Percentiles rank a stretch among this genome's conserved stretches.
phyloP scores from a whole-genome alignment of 2,329 filamentous ascomycete genomes.

The Passalora sequoiae region DNA sequence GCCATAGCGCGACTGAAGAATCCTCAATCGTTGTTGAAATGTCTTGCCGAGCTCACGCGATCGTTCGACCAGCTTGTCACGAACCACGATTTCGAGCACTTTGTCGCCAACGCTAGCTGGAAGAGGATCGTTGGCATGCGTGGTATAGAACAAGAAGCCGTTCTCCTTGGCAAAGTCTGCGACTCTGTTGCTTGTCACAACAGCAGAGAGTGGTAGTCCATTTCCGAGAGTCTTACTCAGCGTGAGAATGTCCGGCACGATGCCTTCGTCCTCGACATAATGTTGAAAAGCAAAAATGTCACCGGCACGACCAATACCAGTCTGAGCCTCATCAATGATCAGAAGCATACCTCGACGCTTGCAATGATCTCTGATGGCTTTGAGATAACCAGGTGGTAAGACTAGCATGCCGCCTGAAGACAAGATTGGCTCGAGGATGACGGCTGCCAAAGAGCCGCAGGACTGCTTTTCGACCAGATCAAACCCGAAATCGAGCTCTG shows the following conservation, averaged over 20 bases:
- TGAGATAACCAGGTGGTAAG: slow-evolving; percentile 55
- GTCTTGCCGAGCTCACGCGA: slow-evolving; percentile 21
- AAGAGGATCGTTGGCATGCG: slow-evolving; percentile 32
- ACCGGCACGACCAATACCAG: slow-evolving; percentile 51
- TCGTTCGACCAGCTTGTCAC: slow-evolving; percentile 24
- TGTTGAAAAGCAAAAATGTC: slow-evolving; percentile 57
- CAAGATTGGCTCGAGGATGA: slow-evolving; percentile 58
- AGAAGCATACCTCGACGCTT: slow-evolving; percentile 52
- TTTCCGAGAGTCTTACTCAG: slow-evolving; percentile 31
- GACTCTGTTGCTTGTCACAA: slow-evolving; percentile 26
- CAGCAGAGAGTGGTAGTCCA: slow-evolving; percentile 29
- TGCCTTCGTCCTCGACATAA: too few species aligned
- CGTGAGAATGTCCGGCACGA: slow-evolving; percentile 47
- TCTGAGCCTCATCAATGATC: slow-evolving; percentile 58
- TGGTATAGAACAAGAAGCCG: slow-evolving; percentile 30
- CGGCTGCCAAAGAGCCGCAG: slow-evolving; percentile 58
- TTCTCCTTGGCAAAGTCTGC: slow-evolving; percentile 20
- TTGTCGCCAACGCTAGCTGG: slow-evolving; percentile 30
- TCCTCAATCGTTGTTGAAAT: slow-evolving; percentile 22
- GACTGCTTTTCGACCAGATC: slow-evolving; percentile 55
- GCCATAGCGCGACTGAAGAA: slow-evolving; percentile 24
- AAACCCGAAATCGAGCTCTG: slow-evolving; percentile 60
- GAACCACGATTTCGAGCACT: slow-evolving; percentile 30
- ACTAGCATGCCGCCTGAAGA: slow-evolving; percentile 57
- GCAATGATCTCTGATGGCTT: slow-evolving; percentile 51